phyloP scores from a whole-genome alignment of 495 filamentous ascomycete genomes.

The Penicillium coffeae region DNA sequence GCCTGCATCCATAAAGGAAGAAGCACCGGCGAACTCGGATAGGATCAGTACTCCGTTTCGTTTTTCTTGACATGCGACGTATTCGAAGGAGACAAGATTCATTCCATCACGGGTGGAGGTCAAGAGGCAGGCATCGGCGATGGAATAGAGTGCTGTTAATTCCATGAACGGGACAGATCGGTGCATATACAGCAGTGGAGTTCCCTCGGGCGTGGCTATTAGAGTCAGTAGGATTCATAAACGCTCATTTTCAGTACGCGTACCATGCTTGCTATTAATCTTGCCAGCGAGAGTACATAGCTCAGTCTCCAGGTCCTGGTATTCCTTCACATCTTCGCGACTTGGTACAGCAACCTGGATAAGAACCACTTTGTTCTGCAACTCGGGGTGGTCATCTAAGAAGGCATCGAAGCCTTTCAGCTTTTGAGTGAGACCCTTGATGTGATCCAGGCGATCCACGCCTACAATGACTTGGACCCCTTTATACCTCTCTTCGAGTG shows the following conservation, averaged over 20 bases:
- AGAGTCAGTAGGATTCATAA: too few species aligned
- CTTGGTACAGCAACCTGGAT: conserved; percentile 93
- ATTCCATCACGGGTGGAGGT: conserved; percentile 93
- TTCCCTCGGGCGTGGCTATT: conserved; percentile 78
- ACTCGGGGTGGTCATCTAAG: conserved; percentile 85
- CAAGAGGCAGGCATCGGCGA: conserved; percentile 86
- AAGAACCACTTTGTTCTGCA: conserved; percentile 85
- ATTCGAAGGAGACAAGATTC: conserved; percentile 96
- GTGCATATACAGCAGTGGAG: conserved; percentile 92
- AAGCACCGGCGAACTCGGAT: conserved; percentile 89
- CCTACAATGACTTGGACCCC: conserved; percentile 88
- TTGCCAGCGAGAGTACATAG: conserved; percentile 86
- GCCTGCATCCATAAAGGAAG: conserved; percentile 73
- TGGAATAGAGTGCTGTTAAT: conserved; percentile 85
- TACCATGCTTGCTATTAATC: conserved; percentile 71
- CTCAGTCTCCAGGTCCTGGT: conserved; percentile 86
- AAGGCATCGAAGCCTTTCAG: conserved; percentile 88
- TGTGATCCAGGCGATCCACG: conserved; percentile 90
- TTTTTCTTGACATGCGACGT: conserved; percentile 82
- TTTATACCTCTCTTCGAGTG: conserved; percentile 75
- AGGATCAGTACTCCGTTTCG: conserved; percentile 85
- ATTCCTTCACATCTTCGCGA: conserved; percentile 91
- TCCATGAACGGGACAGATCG: conserved; percentile 85
- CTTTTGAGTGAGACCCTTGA: conserved; percentile 95
- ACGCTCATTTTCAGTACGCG: background rate